Percentiles rank a stretch among this genome's conserved stretches.
Conservation (phyloP, 2,329 filamentous ascomycete genomes). For the Neocucurbitaria cava region DNA sequence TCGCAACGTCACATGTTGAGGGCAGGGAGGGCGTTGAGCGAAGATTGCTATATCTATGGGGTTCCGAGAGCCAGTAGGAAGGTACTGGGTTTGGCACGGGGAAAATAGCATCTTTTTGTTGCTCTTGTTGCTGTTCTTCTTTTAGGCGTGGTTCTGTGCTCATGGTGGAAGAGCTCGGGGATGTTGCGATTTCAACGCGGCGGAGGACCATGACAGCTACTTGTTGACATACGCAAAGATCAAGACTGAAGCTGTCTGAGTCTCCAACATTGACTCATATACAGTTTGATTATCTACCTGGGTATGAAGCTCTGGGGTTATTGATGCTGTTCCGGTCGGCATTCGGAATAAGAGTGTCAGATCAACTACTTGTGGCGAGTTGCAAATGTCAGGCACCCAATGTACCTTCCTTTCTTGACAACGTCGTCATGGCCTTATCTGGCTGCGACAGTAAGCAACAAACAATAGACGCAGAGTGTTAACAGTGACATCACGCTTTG, state of each 20-base stretch:
- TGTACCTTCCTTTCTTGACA: conserved; percentile 9
- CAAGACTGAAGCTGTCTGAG: background rate
- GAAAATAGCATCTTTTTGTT: conserved; percentile 32
- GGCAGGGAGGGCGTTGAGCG: conserved; percentile 40
- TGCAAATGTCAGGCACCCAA: background rate
- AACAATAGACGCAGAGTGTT: too few relatives aligned
- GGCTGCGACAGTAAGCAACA: background rate
- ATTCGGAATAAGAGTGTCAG: conserved; percentile 5
- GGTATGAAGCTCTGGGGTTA: background rate
- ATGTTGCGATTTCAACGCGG: background rate
- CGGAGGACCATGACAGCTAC: background rate
- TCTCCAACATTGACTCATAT: background rate
- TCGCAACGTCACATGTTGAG: conserved; percentile 33
- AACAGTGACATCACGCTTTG: conserved; percentile 11
- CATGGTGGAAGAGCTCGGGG: too few relatives aligned
- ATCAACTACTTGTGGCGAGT: background rate
- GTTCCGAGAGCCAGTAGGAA: conserved; percentile 48
- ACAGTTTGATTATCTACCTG: background rate
- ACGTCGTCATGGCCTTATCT: background rate
- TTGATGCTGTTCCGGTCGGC: conserved; percentile 9
- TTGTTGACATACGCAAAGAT: background rate
- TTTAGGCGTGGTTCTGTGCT: background rate
- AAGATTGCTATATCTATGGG: conserved; percentile 34
- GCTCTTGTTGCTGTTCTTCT: too few relatives aligned
- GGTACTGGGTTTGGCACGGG: conserved; percentile 41